Evolutionary conservation across 495 filamentous ascomycete genomes (phyloP).

Genomic region (Podospora didyma): DNA sequence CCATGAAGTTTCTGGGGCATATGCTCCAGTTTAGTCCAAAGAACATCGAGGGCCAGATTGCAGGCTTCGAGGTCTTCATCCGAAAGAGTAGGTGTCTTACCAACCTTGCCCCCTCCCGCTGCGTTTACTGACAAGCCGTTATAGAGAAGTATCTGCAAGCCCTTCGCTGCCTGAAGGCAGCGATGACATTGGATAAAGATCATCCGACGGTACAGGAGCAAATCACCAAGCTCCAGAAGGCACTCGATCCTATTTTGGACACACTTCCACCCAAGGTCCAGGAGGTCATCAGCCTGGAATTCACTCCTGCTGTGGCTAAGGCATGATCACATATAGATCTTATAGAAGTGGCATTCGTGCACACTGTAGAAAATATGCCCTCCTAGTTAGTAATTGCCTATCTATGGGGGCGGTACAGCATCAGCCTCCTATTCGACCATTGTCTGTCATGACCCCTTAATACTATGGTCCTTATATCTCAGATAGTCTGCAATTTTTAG

Average conservation of each 20-base stretch:
- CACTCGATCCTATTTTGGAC: constrained; percentile 52
- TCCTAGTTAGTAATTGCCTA: no score
- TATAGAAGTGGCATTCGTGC: no score
- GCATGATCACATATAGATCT: constrained; percentile 55
- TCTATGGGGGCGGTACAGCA: no score
- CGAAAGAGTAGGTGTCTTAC: constrained; percentile 60
- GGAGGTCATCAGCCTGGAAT: constrained; percentile 62
- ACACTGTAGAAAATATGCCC: no score
- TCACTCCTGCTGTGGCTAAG: constrained; percentile 57
- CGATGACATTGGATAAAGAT: constrained; percentile 61
- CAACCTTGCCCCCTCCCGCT: not conserved
- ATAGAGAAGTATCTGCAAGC: constrained; percentile 81
- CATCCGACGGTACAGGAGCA: constrained; percentile 79
- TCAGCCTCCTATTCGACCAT: no score
- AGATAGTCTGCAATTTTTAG: no score
- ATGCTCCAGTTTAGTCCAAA: constrained; percentile 79
- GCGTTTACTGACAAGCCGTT: constrained; percentile 23
- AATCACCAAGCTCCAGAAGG: constrained; percentile 61
- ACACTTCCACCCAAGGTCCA: constrained; percentile 55
- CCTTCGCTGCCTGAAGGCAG: constrained; percentile 76
- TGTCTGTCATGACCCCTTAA: no score
- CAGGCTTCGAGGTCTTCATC: constrained; percentile 86
- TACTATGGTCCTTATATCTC: no score
- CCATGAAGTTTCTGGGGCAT: constrained; percentile 78
- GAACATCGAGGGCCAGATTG: constrained; percentile 74